A percentile compares a stretch with the other conserved stretches of the same genome.
Evolutionary conservation across 108 stramenopile genomes (phyloP).

Genomic region (Aurantiochytrium sp.): DNA sequence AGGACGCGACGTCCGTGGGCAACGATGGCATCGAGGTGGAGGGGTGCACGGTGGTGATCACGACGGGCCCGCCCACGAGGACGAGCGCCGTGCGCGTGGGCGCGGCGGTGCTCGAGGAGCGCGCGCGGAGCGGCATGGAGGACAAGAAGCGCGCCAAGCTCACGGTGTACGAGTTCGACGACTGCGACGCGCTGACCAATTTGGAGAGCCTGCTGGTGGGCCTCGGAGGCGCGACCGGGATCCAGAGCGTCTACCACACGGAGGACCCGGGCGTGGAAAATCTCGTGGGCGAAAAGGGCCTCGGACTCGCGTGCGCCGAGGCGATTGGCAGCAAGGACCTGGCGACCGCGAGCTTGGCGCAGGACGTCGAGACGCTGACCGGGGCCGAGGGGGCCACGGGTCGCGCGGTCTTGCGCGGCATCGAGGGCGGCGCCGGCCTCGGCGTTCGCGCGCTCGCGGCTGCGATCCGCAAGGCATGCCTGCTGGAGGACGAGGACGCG

Average conservation of each 20-base stretch:
- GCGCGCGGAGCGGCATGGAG: not conserved
- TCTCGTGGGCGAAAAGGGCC: not conserved
- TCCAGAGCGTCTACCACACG: not conserved
- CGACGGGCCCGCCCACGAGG: not conserved
- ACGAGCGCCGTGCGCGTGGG: not conserved
- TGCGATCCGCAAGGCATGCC: not conserved
- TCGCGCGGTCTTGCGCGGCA: not conserved
- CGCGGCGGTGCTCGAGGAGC: not conserved
- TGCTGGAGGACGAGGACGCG: not conserved
- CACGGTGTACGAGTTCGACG: not conserved
- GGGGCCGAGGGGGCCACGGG: not conserved
- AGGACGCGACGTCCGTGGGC: too few species aligned
- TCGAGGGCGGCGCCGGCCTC: not conserved
- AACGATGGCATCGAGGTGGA: not conserved
- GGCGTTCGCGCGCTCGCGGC: not conserved
- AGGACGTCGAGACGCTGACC: not conserved
- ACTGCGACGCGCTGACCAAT: not conserved
- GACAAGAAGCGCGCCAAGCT: not conserved
- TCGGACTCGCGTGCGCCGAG: not conserved
- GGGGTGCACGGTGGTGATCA: conserved; percentile 5
- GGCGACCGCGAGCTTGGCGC: not conserved
- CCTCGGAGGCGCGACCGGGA: not conserved
- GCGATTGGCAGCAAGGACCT: not conserved
- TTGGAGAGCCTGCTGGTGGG: not conserved
- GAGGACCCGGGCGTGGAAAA: not conserved